Evolutionary conservation across 495 filamentous ascomycete genomes (phyloP).

Genomic region (Trichoderma virens): DNA sequence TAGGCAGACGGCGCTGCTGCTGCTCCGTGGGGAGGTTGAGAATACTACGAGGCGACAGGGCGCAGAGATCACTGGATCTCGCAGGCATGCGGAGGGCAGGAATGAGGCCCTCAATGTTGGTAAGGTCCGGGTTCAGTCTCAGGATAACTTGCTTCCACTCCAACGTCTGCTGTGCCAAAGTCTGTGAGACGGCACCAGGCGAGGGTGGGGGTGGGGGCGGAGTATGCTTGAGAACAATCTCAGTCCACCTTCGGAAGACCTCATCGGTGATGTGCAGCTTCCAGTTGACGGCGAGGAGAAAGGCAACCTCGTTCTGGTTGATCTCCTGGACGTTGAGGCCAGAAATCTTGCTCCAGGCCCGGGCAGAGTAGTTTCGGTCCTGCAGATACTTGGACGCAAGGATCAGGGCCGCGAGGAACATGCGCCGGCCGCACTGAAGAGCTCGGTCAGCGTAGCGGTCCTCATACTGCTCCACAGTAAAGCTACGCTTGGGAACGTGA

Average conservation of each 20-base stretch:
- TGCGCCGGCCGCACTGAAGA: slow-evolving; percentile 91
- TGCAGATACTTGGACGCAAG: slow-evolving; percentile 95
- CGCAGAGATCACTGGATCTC: slow-evolving; percentile 22
- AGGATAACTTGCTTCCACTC: slow-evolving; percentile 74
- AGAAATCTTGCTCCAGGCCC: slow-evolving; percentile 98
- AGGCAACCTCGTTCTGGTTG: slow-evolving; percentile 93
- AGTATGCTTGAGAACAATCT: slow-evolving; percentile 80
- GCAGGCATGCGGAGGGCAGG: slow-evolving; percentile 19
- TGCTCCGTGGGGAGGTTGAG: slow-evolving; percentile 13
- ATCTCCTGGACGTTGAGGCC: slow-evolving; percentile 85
- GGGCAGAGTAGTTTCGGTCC: slow-evolving; percentile 93
- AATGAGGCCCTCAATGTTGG: slow-evolving; percentile 48
- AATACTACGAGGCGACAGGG: slow-evolving; percentile 28
- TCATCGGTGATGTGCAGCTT: slow-evolving; percentile 85
- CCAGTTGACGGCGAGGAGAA: slow-evolving; percentile 86
- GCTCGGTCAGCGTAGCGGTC: slow-evolving; percentile 67
- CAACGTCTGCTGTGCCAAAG: slow-evolving; percentile 38
- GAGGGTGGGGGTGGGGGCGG: slow-evolving; percentile 54
- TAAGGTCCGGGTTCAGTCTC: slow-evolving; percentile 67
- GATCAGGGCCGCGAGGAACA: slow-evolving; percentile 92
- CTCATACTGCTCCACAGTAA: slow-evolving; percentile 79
- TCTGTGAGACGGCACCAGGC: slow-evolving; percentile 39
- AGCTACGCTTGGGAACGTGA: slow-evolving; percentile 71
- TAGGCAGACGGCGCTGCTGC: slow-evolving; percentile 19
- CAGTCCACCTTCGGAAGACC: slow-evolving; percentile 85